Evolutionary conservation across 495 filamentous ascomycete species (phyloP), one percentile per base, ranked within the genome.

Genomic region (Chaetomidium leptoderma): DNA sequence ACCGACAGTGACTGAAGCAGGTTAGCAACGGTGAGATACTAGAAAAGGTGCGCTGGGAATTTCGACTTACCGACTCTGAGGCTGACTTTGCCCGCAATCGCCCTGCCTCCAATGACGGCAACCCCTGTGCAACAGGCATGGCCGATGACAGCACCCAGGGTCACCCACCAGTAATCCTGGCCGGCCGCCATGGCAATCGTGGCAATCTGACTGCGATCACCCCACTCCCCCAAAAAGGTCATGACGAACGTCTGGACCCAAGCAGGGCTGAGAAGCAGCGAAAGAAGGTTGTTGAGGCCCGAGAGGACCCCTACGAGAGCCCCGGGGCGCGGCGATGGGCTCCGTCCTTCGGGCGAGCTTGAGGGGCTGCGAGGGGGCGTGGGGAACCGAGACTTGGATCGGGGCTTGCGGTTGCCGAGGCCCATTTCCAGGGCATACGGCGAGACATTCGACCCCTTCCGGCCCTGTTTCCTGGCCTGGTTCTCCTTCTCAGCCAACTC

Each of bases 201-300:
- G 16, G 93, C 95, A 66, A 98, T 98, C 72, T 98, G 93, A 67
- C 89, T 95, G 58, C 93, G 85, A 67, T 98, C 93, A 46, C 93
- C 93, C 93, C 95, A 97, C 71, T 98, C 93, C 10, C 93, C 93
- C 29, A 98, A 75, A 74, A 98, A 98, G 4, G 93, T 98, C 93
- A 98, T 98, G 59, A 91, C 84, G 70, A 98, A 98, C 6, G 95
- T 98, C 72, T 98, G 93, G 14, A 98, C 93, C 93, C 93, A 98
- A 1, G 92, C 93, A 3, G 93, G 93, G 67, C 89, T 95, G 17
- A 98, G 78, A 3, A 98, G 77, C 9, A 98, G 76, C 5, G 90
- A 90, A 46, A 91, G 80, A 4, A 98, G 84, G 63, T 98, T 98
- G 70, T 84, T 85, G 21, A 97, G 70, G 1, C 93, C 93, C 16